Conservation (phyloP, 1,284 basidiomycete genomes). For the Cutaneotrichosporon sp. region DNA sequence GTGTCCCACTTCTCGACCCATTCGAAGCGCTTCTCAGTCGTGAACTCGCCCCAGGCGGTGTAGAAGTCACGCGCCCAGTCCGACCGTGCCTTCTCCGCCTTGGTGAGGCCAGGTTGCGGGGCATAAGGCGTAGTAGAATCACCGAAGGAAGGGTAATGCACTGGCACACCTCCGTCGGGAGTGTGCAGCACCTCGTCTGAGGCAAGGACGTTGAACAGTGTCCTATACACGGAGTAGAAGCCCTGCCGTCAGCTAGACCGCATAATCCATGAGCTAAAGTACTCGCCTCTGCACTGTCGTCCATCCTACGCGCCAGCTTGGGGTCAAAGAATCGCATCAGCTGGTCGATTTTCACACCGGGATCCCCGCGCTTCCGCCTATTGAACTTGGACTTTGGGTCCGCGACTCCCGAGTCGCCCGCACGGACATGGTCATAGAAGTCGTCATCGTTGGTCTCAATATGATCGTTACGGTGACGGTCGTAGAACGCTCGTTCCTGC, state of each 20-base stretch:
- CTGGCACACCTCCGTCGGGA: slow-evolving; percentile 53
- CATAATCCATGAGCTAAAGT: not conserved
- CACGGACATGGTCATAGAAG: slow-evolving; percentile 79
- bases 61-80: slow-evolving; percentile 74
- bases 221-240: slow-evolving; percentile 87
- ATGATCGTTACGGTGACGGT: slow-evolving; percentile 86
- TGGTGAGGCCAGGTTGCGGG: slow-evolving; percentile 55
- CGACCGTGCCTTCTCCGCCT: slow-evolving; percentile 53
- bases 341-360: slow-evolving; percentile 77
- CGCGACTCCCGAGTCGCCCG: slow-evolving; percentile 57
- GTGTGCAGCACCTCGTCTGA: slow-evolving; percentile 72
- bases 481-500: slow-evolving; percentile 97
- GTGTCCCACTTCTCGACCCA: slow-evolving; percentile 87
- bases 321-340: slow-evolving; percentile 83
- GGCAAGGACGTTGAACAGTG: slow-evolving; percentile 79
- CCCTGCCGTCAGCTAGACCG: slow-evolving; percentile 58
- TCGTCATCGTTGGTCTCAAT: slow-evolving; percentile 78
- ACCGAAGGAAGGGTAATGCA: slow-evolving; percentile 79
- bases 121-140: slow-evolving; percentile 68
- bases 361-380: slow-evolving; percentile 66
- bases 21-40: slow-evolving; percentile 81
- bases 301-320: slow-evolving; percentile 68
- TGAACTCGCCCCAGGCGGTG: slow-evolving; percentile 80
- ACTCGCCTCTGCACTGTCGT: slow-evolving; percentile 68
- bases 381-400: slow-evolving; percentile 56